Conservation (phyloP, 176 grass and related monocot genomes). For the Zizania latifolia region DNA sequence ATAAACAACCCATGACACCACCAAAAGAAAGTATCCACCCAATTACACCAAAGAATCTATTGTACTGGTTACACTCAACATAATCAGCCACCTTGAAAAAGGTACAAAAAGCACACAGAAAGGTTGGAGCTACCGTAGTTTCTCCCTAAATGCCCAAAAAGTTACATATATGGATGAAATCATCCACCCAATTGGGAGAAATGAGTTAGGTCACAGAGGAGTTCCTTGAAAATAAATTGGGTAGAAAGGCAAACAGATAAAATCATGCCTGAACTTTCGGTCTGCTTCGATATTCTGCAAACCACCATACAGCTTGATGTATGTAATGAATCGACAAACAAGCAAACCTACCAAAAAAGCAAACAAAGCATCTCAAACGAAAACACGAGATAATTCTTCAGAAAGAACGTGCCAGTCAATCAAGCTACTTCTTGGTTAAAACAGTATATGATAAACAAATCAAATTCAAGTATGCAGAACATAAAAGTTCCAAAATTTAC, state of each 20-base stretch:
- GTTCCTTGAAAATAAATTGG: conserved; percentile 5
- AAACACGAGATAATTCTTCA: background rate
- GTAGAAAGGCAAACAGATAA: conserved; percentile 11
- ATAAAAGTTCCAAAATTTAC: background rate
- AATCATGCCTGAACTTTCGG: background rate
- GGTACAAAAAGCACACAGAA: conserved; percentile 12
- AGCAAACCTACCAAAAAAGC: conserved; percentile 11
- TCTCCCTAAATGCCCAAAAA: background rate
- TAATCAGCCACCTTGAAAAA: conserved; percentile 1
- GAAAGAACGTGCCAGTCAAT: background rate
- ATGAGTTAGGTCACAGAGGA: background rate
- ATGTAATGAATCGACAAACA: conserved; percentile 12
- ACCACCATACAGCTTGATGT: background rate
- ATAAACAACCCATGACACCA: conserved; percentile 9
- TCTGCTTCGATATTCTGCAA: conserved; percentile 5
- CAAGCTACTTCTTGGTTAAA: background rate
- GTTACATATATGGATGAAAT: conserved; percentile 24
- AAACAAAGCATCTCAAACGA: conserved; percentile 14
- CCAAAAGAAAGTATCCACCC: conserved; percentile 10
- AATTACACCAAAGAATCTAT: conserved; percentile 4
- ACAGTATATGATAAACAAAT: background rate
- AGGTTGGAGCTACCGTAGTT: conserved; percentile 18
- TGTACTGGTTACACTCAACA: background rate
- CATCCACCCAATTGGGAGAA: background rate
- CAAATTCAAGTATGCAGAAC: conserved; percentile 3